Conservation (phyloP, 129 eudicot genomes). For the Silybum marianum region DNA sequence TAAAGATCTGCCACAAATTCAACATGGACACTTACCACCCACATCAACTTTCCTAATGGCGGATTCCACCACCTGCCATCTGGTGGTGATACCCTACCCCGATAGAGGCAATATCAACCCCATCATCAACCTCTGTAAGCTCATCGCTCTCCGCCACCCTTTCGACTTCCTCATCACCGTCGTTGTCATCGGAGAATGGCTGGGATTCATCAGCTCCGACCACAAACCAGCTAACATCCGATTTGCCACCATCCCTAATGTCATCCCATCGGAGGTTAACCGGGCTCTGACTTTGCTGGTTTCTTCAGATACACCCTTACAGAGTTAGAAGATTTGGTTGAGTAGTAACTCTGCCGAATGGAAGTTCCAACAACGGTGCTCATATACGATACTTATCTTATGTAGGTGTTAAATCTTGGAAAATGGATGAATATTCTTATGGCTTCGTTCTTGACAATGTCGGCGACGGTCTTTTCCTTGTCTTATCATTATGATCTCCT, state of each 20-base stretch:
- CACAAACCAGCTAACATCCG: slow-evolving; percentile 40
- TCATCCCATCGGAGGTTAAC: slow-evolving; percentile 62
- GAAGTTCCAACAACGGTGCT: too few species aligned
- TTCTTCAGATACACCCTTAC: slow-evolving; percentile 46
- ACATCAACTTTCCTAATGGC: slow-evolving; percentile 23
- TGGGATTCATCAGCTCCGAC: slow-evolving; percentile 50
- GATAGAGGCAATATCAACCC: slow-evolving; percentile 79
- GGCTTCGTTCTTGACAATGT: too few species aligned
- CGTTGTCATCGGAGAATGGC: slow-evolving; percentile 74
- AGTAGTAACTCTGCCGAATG: too few species aligned
- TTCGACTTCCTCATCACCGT: slow-evolving; percentile 48
- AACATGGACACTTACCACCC: not conserved
- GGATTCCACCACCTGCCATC: slow-evolving; percentile 37
- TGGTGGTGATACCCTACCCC: slow-evolving; percentile 74
- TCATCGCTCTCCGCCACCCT: slow-evolving; percentile 27
- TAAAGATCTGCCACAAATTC: too few species aligned
- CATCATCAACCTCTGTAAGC: slow-evolving; percentile 64
- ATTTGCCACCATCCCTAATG: slow-evolving; percentile 61
- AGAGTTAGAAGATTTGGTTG: slow-evolving; percentile 51
- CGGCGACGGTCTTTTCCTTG: too few species aligned
- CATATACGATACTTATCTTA: too few species aligned
- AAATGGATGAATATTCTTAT: too few species aligned
- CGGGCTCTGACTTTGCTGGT: slow-evolving; percentile 41
- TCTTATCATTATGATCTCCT: too few species aligned
- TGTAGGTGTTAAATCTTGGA: too few species aligned